phyloP scores from a whole-genome alignment of 169 alveolate species.

The Theileria equi region DNA sequence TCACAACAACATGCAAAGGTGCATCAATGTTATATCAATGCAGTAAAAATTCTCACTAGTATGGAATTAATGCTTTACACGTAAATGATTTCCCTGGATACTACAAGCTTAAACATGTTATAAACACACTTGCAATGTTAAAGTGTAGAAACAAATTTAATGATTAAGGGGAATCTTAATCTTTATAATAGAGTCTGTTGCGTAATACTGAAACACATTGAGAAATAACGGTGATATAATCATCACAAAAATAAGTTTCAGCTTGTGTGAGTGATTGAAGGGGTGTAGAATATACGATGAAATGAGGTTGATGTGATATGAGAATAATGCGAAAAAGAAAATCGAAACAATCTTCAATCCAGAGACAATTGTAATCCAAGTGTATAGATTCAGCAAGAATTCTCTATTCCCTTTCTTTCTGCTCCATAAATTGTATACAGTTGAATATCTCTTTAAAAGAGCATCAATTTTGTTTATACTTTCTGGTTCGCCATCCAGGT shows the following conservation, averaged over 20 bases:
- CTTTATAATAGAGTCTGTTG: slow-evolving; percentile 61
- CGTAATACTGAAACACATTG: slow-evolving; percentile 61
- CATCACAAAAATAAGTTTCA: slow-evolving; percentile 62
- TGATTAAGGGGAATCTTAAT: slow-evolving; percentile 25
- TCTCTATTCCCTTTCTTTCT: slow-evolving; percentile 21
- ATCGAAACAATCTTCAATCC: slow-evolving; percentile 46
- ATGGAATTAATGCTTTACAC: no score
- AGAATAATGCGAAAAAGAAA: slow-evolving; percentile 26
- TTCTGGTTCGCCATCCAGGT: slow-evolving; percentile 1
- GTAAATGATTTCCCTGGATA: no score
- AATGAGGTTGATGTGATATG: slow-evolving; percentile 31
- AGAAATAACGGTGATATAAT: slow-evolving; percentile 53
- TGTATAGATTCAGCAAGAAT: slow-evolving; percentile 33
- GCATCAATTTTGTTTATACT: background rate
- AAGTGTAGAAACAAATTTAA: background rate
- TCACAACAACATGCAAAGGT: no score
- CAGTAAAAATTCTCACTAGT: no score
- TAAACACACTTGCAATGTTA: no score
- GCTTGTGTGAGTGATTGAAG: slow-evolving; percentile 17
- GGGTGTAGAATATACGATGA: slow-evolving; percentile 33
- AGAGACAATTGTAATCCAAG: slow-evolving; percentile 60
- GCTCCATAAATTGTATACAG: slow-evolving; percentile 19
- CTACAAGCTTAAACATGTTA: background rate
- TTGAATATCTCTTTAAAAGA: background rate
- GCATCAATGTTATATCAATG: no score